phyloP scores from a whole-genome alignment of 2,329 filamentous ascomycete genomes.

The Huntiella decipiens region DNA sequence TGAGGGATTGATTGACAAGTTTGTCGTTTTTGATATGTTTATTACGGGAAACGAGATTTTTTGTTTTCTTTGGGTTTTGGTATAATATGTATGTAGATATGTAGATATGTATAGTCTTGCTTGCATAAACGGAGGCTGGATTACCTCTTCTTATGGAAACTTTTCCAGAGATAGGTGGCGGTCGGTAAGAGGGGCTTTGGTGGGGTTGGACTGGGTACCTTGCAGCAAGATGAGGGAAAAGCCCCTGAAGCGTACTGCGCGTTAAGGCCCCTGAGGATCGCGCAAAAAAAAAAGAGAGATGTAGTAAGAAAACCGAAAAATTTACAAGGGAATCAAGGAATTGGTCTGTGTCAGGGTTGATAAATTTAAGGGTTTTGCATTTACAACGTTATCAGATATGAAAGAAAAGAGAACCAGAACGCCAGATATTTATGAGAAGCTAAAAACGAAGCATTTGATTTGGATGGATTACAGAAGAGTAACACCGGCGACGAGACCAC shows the following conservation, averaged over 20 bases:
- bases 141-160: background rate
- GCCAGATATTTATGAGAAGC: background rate
- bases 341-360: background rate
- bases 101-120: too few species aligned
- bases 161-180: background rate
- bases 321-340: background rate
- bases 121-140: background rate
- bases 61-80: too few species aligned
- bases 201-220: too few species aligned
- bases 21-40: too few species aligned
- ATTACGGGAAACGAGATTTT: too few species aligned
- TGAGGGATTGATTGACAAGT: too few species aligned
- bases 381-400: background rate
- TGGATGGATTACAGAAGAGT: conserved; percentile 19
- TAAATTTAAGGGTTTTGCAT: background rate
- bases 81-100: too few species aligned
- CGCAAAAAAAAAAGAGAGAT: background rate
- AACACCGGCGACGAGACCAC: conserved; percentile 23
- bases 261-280: too few species aligned
- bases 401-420: conserved; percentile 3
- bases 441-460: too few species aligned
- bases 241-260: too few species aligned
- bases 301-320: background rate
- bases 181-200: background rate
- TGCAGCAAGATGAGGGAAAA: too few species aligned